Evolutionary conservation across 352 stramenopile species (phyloP).

Genomic region (Plasmopara viticola): DNA sequence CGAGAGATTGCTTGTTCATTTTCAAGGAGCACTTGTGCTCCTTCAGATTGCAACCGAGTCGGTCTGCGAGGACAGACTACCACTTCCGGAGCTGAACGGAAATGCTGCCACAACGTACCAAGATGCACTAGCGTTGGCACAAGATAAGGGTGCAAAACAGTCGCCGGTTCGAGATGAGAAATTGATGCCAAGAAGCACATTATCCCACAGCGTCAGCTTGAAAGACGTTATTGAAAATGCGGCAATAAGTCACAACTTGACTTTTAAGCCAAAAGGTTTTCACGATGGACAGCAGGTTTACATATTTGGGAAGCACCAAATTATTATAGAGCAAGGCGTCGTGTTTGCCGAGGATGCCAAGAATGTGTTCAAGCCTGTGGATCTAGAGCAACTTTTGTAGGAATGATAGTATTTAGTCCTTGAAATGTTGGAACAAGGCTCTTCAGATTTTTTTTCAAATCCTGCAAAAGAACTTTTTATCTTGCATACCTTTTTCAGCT

Average conservation of each 20-base stretch:
- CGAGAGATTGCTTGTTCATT: slow-evolving; percentile 64
- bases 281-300: slow-evolving; percentile 82
- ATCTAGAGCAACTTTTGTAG: slow-evolving; percentile 65
- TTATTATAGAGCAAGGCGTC: slow-evolving; percentile 81
- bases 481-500: no score
- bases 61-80: slow-evolving; percentile 10
- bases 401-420: no score
- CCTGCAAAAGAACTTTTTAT: no score
- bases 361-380: slow-evolving; percentile 60
- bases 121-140: slow-evolving; percentile 57
- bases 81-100: slow-evolving; percentile 47
- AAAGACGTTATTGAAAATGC: slow-evolving; percentile 82
- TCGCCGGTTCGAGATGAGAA: slow-evolving; percentile 14
- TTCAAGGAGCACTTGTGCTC: slow-evolving; percentile 67
- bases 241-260: slow-evolving; percentile 71
- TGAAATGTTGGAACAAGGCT: no score
- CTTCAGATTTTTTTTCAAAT: no score
- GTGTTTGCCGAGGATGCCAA: slow-evolving; percentile 67
- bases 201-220: slow-evolving; percentile 46
- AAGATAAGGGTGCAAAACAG: slow-evolving; percentile 24
- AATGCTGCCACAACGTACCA: slow-evolving; percentile 59
- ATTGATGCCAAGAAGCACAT: slow-evolving; percentile 20
- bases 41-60: slow-evolving; percentile 41
- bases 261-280: slow-evolving; percentile 71
- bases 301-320: slow-evolving; percentile 67